A percentile compares a stretch with the other conserved stretches of the same genome.
Conservation (phyloP, 2,329 filamentous ascomycete species). For the Xylariaceae sp. region DNA sequence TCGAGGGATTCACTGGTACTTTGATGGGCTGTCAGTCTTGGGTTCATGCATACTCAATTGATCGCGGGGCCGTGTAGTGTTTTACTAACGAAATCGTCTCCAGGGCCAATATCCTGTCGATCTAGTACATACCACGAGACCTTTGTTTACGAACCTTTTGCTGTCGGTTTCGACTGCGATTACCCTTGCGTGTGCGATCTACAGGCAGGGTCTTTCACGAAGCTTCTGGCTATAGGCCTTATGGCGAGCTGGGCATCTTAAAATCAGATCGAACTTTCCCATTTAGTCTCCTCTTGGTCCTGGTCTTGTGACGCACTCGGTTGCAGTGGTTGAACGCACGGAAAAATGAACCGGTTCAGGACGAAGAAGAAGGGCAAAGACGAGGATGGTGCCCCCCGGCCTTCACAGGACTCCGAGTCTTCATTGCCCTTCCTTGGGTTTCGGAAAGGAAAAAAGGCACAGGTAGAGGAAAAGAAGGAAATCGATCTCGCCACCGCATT, state of each 20-base stretch:
- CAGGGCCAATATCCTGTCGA: conserved; percentile 1
- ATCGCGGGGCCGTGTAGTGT: no score
- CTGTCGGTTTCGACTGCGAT: neutral
- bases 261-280: neutral
- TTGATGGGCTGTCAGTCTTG: no score
- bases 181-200: neutral
- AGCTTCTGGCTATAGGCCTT: neutral
- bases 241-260: conserved; percentile 12
- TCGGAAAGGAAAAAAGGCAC: conserved; percentile 49
- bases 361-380: conserved; percentile 66
- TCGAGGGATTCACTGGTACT: conserved; percentile 11
- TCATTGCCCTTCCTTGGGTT: conserved; percentile 51
- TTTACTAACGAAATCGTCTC: no score
- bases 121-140: neutral
- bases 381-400: conserved; percentile 43
- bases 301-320: neutral
- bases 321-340: neutral
- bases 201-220: neutral
- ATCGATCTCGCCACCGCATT: conserved; percentile 70
- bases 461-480: conserved; percentile 56
- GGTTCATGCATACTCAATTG: no score
- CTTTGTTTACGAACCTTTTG: neutral
- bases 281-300: neutral
- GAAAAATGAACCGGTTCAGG: conserved; percentile 69
- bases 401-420: conserved; percentile 51